Conservation (phyloP, 768 basidiomycete genomes). For the Phylloporus sp. region DNA sequence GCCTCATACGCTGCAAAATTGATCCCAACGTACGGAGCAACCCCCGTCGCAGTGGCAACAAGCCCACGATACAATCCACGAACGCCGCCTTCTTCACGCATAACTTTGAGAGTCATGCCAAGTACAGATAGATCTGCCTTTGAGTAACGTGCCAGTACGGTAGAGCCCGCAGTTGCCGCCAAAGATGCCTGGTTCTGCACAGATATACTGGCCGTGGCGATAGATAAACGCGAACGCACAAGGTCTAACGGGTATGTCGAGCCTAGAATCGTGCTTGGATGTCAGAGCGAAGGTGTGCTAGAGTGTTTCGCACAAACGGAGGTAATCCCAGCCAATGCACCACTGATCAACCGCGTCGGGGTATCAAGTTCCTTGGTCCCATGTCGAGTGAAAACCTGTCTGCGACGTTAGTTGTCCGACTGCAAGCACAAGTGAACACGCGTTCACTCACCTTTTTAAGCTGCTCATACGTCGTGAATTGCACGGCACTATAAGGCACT, state of each 20-base stretch:
- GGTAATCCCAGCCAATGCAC: slow-evolving; percentile 89
- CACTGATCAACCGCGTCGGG: slow-evolving; percentile 76
- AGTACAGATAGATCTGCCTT: slow-evolving; percentile 62
- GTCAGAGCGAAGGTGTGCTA: slow-evolving; percentile 6
- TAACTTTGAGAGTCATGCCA: slow-evolving; percentile 88
- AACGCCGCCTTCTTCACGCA: slow-evolving; percentile 89
- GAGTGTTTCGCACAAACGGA: slow-evolving; percentile 71
- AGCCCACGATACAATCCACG: slow-evolving; percentile 83
- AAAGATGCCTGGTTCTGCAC: slow-evolving; percentile 26
- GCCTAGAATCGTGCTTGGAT: slow-evolving; percentile 37
- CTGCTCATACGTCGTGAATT: slow-evolving; percentile 86
- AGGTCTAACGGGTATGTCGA: slow-evolving; percentile 93
- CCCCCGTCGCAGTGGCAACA: slow-evolving; percentile 78
- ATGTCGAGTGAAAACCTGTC: slow-evolving; percentile 62
- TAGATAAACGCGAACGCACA: slow-evolving; percentile 86
- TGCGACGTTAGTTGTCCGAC: slow-evolving; percentile 26
- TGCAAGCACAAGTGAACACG: not conserved
- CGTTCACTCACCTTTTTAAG: slow-evolving; percentile 65
- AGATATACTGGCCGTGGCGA: slow-evolving; percentile 81
- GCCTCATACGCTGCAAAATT: slow-evolving; percentile 95
- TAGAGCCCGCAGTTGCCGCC: slow-evolving; percentile 17
- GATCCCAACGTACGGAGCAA: slow-evolving; percentile 86
- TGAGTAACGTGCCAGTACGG: slow-evolving; percentile 35
- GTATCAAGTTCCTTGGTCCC: slow-evolving; percentile 82
- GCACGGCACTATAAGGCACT: slow-evolving; percentile 87